Conservation (phyloP, 306 rosid genomes). For the Castanea mollissima region DNA sequence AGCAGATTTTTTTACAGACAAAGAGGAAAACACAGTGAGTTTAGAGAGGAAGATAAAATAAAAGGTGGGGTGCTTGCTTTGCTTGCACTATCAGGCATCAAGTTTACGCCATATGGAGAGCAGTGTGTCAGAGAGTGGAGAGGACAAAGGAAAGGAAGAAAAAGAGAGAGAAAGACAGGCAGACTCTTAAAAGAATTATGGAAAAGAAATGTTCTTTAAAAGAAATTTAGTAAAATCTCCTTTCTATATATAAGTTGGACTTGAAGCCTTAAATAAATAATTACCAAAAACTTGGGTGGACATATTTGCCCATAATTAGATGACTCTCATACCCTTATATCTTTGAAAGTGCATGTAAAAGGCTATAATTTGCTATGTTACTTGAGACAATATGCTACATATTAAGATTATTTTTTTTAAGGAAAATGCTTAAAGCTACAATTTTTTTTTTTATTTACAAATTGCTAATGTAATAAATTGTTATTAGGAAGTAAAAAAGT, state of each 20-base stretch:
- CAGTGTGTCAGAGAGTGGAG: slow-evolving; percentile 62
- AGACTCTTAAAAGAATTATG: slow-evolving; percentile 16
- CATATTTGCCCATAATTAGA: background rate
- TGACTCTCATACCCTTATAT: background rate
- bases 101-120: slow-evolving; percentile 59
- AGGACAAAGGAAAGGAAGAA: slow-evolving; percentile 28
- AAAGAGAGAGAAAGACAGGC: slow-evolving; percentile 13
- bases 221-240: slow-evolving; percentile 5
- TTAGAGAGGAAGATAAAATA: slow-evolving; percentile 14
- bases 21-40: slow-evolving; percentile 33
- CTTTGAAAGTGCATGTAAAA: background rate
- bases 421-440: no score
- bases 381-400: background rate
- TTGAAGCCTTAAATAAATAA: background rate
- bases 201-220: background rate
- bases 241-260: background rate
- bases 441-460: no score
- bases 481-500: no score
- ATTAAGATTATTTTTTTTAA: background rate
- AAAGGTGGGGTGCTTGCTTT: slow-evolving; percentile 51
- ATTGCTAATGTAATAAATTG: no score
- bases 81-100: slow-evolving; percentile 76
- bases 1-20: slow-evolving; percentile 45
- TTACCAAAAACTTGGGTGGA: background rate
- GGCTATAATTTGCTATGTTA: background rate